Percentiles rank a stretch among this genome's conserved stretches.
Conservation (phyloP, 2,329 filamentous ascomycete species). For the Trichophyton verrucosum region DNA sequence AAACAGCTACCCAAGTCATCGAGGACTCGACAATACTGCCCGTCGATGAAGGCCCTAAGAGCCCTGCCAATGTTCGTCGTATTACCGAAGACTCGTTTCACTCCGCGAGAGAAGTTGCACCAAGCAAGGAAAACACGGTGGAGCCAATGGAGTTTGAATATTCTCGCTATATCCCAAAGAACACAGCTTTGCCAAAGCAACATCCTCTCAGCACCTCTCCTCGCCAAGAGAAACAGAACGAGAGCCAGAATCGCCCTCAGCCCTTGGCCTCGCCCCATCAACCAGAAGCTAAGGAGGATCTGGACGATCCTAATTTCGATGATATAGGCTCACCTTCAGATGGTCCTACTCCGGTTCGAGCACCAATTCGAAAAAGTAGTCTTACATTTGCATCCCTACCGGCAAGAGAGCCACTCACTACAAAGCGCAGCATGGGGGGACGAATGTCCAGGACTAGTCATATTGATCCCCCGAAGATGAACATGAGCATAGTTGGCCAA, state of each 20-base stretch:
- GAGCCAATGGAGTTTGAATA: constrained; percentile 24
- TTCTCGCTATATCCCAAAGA: constrained; percentile 12
- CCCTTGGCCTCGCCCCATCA: background rate
- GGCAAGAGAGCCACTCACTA: constrained; percentile 71
- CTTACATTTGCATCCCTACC: constrained; percentile 88
- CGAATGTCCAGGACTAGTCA: constrained; percentile 67
- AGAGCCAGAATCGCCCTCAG: background rate
- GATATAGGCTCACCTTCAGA: constrained; percentile 39
- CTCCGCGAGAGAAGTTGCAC: constrained; percentile 32
- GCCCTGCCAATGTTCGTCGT: constrained; percentile 23
- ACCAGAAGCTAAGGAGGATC: background rate
- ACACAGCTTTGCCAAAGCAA: background rate
- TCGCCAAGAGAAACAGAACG: background rate
- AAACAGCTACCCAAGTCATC: constrained; percentile 24
- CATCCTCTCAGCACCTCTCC: background rate
- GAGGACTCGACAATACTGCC: constrained; percentile 19
- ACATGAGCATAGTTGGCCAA: constrained; percentile 33
- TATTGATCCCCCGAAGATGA: constrained; percentile 46
- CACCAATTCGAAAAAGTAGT: constrained; percentile 80
- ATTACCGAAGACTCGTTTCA: constrained; percentile 37
- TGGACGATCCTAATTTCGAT: constrained; percentile 27
- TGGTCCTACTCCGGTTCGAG: constrained; percentile 41
- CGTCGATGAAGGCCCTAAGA: constrained; percentile 13
- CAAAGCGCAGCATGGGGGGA: constrained; percentile 68
- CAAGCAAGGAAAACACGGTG: constrained; percentile 24